phyloP scores from a whole-genome alignment of 164 flowering plant genomes.

The Vitis amurensis region DNA sequence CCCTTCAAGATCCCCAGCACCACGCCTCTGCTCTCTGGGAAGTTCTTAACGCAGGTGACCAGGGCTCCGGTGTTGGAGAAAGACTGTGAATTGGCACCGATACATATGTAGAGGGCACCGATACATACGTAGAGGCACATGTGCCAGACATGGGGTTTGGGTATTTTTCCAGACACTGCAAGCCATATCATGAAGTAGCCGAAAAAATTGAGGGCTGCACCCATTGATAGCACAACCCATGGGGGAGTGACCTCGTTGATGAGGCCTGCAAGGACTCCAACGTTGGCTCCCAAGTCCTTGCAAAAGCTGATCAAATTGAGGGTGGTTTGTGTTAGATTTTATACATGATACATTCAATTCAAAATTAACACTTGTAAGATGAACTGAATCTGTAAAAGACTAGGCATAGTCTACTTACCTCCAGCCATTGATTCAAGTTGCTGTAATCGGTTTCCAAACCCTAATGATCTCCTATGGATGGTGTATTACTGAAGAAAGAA shows the following conservation, averaged over 20 bases:
- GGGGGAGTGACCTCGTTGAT: slow-evolving; percentile 41
- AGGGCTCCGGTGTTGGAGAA: slow-evolving; percentile 44
- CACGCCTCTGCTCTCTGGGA: slow-evolving; percentile 43
- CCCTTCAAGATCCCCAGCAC: slow-evolving; percentile 40
- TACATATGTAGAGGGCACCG: slow-evolving; percentile 40
- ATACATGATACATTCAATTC: too few relatives aligned
- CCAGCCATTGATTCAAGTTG: too few relatives aligned
- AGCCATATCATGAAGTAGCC: slow-evolving; percentile 50
- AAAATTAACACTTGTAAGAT: too few relatives aligned
- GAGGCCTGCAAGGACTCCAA: slow-evolving; percentile 35
- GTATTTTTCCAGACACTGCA: slow-evolving; percentile 25
- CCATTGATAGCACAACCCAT: slow-evolving; percentile 36
- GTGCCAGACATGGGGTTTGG: slow-evolving; percentile 37
- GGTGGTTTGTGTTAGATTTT: too few relatives aligned
- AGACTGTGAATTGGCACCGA: slow-evolving; percentile 42
- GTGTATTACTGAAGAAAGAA: too few relatives aligned
- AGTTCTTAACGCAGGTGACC: slow-evolving; percentile 39
- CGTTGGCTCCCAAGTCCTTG: slow-evolving; percentile 42
- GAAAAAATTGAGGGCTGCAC: slow-evolving; percentile 31
- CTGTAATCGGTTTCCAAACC: too few relatives aligned
- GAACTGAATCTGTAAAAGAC: too few relatives aligned
- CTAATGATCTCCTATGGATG: too few relatives aligned
- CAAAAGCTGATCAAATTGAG: slow-evolving; percentile 33
- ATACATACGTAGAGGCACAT: slow-evolving; percentile 44
- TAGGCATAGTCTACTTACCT: too few relatives aligned